Conservation (phyloP, 768 basidiomycete genomes). For the Trichaptum fuscoviolaceum region DNA sequence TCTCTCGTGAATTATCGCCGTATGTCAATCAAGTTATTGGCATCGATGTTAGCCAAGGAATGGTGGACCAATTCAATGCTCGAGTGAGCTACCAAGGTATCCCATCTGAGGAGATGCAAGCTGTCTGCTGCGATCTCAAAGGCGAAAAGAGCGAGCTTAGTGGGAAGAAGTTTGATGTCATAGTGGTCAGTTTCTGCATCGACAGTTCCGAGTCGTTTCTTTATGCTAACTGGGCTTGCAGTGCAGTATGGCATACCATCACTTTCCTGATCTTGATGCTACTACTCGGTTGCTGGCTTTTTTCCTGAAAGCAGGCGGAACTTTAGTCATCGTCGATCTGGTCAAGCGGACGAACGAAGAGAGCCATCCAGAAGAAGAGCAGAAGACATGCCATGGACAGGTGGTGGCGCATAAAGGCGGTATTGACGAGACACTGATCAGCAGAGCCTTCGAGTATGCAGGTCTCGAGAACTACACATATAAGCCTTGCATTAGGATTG, state of each 20-base stretch:
- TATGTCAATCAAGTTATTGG: conserved; percentile 62
- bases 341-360: conserved; percentile 18
- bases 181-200: conserved; percentile 48
- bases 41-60: conserved; percentile 68
- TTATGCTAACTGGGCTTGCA: conserved; percentile 19
- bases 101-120: conserved; percentile 58
- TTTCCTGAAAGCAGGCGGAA: conserved; percentile 59
- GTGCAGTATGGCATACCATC: conserved; percentile 65
- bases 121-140: conserved; percentile 47
- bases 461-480: conserved; percentile 45
- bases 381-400: conserved; percentile 26
- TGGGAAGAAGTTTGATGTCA: conserved; percentile 58
- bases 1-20: conserved; percentile 57
- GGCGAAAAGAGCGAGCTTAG: conserved; percentile 43
- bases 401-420: conserved; percentile 53
- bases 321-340: conserved; percentile 55
- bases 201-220: background rate
- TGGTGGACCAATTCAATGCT: conserved; percentile 64
- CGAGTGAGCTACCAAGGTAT: conserved; percentile 58
- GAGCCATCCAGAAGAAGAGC: conserved; percentile 19
- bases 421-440: conserved; percentile 45
- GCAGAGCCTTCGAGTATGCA: conserved; percentile 44
- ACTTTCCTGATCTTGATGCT: conserved; percentile 43
- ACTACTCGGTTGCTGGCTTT: conserved; percentile 48
- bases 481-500: conserved; percentile 11